Evolutionary conservation across 805 yeast genomes (phyloP), one percentile per base, ranked within the genome.

Genomic region (Sugiyamaella floridensis): DNA sequence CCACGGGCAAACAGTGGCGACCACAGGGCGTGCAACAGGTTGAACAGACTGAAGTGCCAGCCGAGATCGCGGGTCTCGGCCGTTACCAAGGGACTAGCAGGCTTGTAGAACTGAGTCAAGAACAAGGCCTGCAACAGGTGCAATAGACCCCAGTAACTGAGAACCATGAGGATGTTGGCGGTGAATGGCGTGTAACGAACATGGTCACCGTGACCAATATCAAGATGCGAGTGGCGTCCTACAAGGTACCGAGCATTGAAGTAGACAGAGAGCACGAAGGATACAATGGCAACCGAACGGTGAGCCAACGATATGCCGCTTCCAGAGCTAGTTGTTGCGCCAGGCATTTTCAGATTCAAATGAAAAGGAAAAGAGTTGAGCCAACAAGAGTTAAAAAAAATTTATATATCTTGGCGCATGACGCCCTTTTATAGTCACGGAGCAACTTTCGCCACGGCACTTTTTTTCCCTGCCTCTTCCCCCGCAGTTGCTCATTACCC

Each of bases 131-230:
- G 95, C 40, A 76, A 62, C 1, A 79, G 53, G 54, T 78, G 75
- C 22, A 78, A 69, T 32, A 81, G 54, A 1, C 71, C 70, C 90
- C 90, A 86, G 68, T 74, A 86, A 11, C 77, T 66, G 43, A 79
- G 66, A 1, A 70, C 46, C 32, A 63, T 59, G 43, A 58, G 40
- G 42, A 58, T 48, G 49, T 63, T 64, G 14, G 81, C 80, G 1
- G 89, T 78, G 72, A 86, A 86, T 12, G 95, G 93, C 2, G 93
- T 87, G 60, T 76, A 72, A 5, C 76, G 76, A 7, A 78, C 78
- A 47, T 77, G 74, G 64, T 61, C 68, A 53, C 72, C 75, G 29
- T 81, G 79, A 52, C 75, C 72, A 46, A 65, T 60, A 40, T 62
- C 67, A 48, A 58, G 49, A 19, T 50, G 51, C 69, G 76, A 75